These are phyloP conservation scores for Cladosporium sp. DNA, from an alignment of 2,329 filamentous ascomycete genomes.

Conservation along the genomic window DNA sequence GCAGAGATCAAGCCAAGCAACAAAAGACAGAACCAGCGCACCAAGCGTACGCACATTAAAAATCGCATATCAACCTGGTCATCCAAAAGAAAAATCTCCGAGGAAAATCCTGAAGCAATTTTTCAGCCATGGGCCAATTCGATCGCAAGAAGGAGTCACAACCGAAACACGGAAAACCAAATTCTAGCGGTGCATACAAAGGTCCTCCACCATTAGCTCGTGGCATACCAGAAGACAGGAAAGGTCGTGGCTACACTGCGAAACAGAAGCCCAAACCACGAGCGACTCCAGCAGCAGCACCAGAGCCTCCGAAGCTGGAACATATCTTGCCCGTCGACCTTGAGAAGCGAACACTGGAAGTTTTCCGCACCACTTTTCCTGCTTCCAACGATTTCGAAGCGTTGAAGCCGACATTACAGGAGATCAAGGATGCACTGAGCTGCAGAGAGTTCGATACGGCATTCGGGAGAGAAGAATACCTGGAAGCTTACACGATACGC, in stretches of 20 bases:
- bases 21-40: neutral
- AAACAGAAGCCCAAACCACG: neutral
- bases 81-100: neutral
- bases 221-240: neutral
- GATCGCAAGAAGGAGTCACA: conserved; percentile 14
- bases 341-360: conserved; percentile 75
- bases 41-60: neutral
- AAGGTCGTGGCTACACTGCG: conserved; percentile 1
- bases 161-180: conserved; percentile 15
- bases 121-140: conserved; percentile 8
- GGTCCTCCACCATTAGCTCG: neutral
- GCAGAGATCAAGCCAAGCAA: neutral
- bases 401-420: conserved; percentile 7
- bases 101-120: neutral
- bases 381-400: conserved; percentile 7
- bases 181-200: conserved; percentile 12
- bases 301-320: neutral
- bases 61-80: neutral
- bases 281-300: neutral
- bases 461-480: conserved; percentile 69
- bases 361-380: conserved; percentile 53
- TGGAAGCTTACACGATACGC: conserved; percentile 81
- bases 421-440: conserved; percentile 3
- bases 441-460: conserved; percentile 75
- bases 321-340: conserved; percentile 56